Evolutionary conservation across 257 asterid genomes (phyloP), one percentile per base, ranked within the genome.

Genomic region (Primulina tabacum): DNA sequence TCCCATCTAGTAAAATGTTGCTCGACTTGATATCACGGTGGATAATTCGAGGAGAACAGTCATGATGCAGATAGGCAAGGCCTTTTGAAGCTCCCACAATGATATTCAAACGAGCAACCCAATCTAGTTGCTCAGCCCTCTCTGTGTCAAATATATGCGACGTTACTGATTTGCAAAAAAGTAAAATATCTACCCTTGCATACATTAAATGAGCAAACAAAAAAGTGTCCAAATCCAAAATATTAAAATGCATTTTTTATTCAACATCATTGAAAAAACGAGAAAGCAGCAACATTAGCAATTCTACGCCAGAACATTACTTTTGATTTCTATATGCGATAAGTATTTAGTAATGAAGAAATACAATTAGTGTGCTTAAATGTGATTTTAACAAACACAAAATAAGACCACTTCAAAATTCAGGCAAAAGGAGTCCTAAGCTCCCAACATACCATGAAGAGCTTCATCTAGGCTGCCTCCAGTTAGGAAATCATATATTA

Each of bases 381-480:
- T 50, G 21, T 16, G 8, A 50, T 50, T 5, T 50, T 50, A 16
- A 50, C 57, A 50, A 5, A 21, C 57, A 50, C 57, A 50, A 50
- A 17, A 4, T 50, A 17, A 50, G 57, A 43, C 17, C 20, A 50
- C 21, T 50, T 50, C 20, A 50, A 16, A 50, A 33, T 28, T 47
- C 18, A 71, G 57, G 68, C 18, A 9, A 52, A 69, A 73, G 60
- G 65, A 59, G 56, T 58, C 10, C 81, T 47, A 59, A 14, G 29
- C 12, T 65, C 14, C 52, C 33, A 70, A 61, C 77, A 75, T 73
- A 90, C 95, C 97, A 61, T 89, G 95, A 56, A 90, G 89, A 78
- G 87, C 88, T 81, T 90, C 96, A 85, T 90, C 97, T 70, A 90
- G 86, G 82, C 96, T 89, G 74, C 97, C 97, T 73, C 96, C 97